Evolutionary conservation across 352 stramenopile genomes (phyloP).

Genomic region (Globisporangium cystogenes): DNA sequence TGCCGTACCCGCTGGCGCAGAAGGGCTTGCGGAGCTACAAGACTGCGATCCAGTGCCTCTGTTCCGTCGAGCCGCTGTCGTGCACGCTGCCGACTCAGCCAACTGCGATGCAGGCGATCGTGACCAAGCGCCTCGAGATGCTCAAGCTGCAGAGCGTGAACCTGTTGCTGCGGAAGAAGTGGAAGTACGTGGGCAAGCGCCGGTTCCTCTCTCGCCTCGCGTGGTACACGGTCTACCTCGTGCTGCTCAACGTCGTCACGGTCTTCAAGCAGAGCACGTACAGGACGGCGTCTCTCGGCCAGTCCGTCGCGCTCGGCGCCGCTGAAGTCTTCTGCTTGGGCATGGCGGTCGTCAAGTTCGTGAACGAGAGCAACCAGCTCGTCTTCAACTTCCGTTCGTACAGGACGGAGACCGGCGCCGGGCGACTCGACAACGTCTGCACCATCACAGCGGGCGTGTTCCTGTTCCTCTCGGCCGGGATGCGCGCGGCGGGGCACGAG

Average conservation of each 20-base stretch:
- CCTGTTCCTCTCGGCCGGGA: conserved; percentile 25
- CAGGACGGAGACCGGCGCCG: conserved; percentile 33
- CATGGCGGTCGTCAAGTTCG: conserved; percentile 36
- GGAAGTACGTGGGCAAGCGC: conserved; percentile 50
- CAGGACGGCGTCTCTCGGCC: conserved; percentile 5
- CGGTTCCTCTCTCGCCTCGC: conserved; percentile 35
- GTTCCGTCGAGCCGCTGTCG: conserved; percentile 42
- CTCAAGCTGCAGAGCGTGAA: conserved; percentile 49
- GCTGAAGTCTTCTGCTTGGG: conserved; percentile 23
- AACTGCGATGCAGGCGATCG: conserved; percentile 17
- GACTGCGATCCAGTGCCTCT: conserved; percentile 55
- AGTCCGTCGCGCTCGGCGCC: conserved; percentile 22
- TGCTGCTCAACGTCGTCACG: conserved; percentile 39
- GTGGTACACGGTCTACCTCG: conserved; percentile 31
- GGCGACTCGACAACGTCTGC: conserved; percentile 51
- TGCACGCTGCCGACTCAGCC: conserved; percentile 22
- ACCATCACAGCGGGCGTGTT: conserved; percentile 30
- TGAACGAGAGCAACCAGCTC: conserved; percentile 49
- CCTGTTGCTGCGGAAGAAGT: conserved; percentile 51
- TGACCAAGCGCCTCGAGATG: conserved; percentile 43
- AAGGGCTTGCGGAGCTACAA: conserved; percentile 27
- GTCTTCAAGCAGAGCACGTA: conserved; percentile 38
- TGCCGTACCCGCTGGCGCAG: conserved; percentile 30
- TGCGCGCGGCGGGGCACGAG: conserved; percentile 14
- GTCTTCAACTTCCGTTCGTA: conserved; percentile 35